These are phyloP conservation scores for Komagataea norvegica DNA, from an alignment of 1,139 yeast species.

Conservation along the genomic window DNA sequence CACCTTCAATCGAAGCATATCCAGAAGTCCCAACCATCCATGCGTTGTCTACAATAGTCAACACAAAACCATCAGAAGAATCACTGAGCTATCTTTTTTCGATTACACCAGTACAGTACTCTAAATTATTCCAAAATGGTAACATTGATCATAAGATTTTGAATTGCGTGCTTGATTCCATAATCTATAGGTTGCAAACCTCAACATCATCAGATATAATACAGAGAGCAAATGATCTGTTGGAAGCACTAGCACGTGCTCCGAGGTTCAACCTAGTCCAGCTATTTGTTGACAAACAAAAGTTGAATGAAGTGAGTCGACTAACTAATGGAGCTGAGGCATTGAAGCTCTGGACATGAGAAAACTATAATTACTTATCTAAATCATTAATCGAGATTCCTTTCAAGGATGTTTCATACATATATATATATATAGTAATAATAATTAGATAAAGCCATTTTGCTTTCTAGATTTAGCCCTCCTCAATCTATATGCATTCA, in stretches of 20 bases:
- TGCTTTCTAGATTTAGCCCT: conserved; percentile 10
- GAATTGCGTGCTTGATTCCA: conserved; percentile 48
- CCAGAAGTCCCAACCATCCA: conserved; percentile 19
- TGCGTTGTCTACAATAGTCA: conserved; percentile 21
- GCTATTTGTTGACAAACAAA: conserved; percentile 10
- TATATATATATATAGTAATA: neutral
- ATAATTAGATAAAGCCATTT: neutral
- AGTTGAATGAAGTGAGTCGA: neutral
- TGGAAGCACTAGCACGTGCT: conserved; percentile 10
- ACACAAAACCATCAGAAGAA: conserved; percentile 17
- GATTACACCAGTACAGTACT: conserved; percentile 31
- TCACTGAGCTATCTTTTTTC: conserved; percentile 41
- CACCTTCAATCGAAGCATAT: too few species aligned
- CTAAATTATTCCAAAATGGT: conserved; percentile 36
- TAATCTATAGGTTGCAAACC: conserved; percentile 16
- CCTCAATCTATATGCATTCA: conserved; percentile 27
- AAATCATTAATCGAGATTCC: too few species aligned
- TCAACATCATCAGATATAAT: neutral
- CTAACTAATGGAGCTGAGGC: neutral
- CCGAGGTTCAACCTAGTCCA: conserved; percentile 15
- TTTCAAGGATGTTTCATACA: too few species aligned
- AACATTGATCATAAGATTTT: conserved; percentile 59
- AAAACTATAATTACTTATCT: neutral
- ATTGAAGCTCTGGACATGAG: conserved; percentile 1
- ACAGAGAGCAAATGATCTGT: conserved; percentile 2